Percentiles rank a stretch among this genome's conserved stretches.
Conservation (phyloP, 2,329 filamentous ascomycete species). For the Graphiopsis chlorocephala region DNA sequence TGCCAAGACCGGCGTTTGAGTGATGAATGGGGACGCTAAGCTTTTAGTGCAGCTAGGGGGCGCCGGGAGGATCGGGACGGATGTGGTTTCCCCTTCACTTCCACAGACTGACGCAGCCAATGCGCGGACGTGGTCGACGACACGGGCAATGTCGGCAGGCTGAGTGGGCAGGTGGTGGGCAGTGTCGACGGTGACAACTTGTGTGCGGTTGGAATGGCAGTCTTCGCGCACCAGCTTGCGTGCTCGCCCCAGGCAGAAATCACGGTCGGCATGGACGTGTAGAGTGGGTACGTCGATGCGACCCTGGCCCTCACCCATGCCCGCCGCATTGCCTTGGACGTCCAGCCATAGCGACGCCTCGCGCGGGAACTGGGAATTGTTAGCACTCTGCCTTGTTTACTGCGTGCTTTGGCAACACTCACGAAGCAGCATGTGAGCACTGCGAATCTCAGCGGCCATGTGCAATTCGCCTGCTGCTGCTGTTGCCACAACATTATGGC, state of each 20-base stretch:
- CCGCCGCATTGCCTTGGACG: background rate
- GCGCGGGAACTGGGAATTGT: background rate
- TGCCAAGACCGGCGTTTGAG: background rate
- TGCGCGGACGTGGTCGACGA: background rate
- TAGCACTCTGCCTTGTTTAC: background rate
- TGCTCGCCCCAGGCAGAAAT: background rate
- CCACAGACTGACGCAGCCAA: background rate
- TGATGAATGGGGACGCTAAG: background rate
- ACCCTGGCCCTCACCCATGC: background rate
- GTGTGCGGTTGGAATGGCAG: background rate
- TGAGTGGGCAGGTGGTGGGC: background rate
- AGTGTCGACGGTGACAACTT: background rate
- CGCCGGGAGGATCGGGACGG: background rate
- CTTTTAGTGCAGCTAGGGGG: background rate
- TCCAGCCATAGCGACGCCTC: background rate
- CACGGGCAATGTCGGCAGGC: background rate
- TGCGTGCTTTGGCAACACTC: background rate
- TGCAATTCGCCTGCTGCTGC: background rate
- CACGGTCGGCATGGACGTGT: background rate
- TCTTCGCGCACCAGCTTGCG: background rate
- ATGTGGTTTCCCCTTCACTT: background rate
- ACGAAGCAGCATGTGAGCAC: background rate
- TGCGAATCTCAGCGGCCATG: background rate
- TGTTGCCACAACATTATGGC: background rate
- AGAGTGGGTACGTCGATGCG: background rate